Base-by-base conservation (phyloP, 768 basidiomycete genomes). In the Rhizopogon sp. region DNA sequence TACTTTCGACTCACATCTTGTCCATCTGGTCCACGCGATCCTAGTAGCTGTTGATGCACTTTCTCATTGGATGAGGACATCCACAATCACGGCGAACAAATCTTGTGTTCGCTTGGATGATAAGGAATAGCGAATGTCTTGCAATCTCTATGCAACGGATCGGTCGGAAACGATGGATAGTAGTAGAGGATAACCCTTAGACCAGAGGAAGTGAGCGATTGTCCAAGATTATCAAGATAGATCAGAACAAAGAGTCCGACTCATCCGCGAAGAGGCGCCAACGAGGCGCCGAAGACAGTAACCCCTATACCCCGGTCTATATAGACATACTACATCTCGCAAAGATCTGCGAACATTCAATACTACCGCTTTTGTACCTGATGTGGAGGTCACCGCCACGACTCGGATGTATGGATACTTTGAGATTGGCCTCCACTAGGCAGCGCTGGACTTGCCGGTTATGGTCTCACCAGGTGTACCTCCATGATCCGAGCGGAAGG, bases 371-470 rank as follows among this genome's bases (percentile, higher is more conserved):
- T 25, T 25, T 33, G 31, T 33, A 7, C 31, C 31, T 33, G 31
- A 33, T 33, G 25, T 25, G 4, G 25, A 25, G 64, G 52, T 83
- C 79, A 6, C 74, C 82, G 56, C 77, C 79, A 59, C 70, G 68
- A 25, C 14, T 78, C 71, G 5, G 80, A 79, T 46, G 72, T 66
- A 60, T 84, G 84, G 17, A 60, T 64, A 57, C 10, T 68, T 77
- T 41, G 70, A 62, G 58, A 85, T 81, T 10, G 74, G 77, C 8
- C 82, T 63, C 62, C 82, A 9, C 31, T 9, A 33, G 31, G 9
- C 79, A 9, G 79, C 75, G 44, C 78, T 74, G 3, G 82, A 81
- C n/a, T 72, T 69, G 40, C 82, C 83, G 10, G 79, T 81, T 11
- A 73, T 73, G 0, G 83, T 83, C 31, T 69, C 63, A 11, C 35